Conservation (phyloP, 768 basidiomycete species). For the Boletus bicolor region DNA sequence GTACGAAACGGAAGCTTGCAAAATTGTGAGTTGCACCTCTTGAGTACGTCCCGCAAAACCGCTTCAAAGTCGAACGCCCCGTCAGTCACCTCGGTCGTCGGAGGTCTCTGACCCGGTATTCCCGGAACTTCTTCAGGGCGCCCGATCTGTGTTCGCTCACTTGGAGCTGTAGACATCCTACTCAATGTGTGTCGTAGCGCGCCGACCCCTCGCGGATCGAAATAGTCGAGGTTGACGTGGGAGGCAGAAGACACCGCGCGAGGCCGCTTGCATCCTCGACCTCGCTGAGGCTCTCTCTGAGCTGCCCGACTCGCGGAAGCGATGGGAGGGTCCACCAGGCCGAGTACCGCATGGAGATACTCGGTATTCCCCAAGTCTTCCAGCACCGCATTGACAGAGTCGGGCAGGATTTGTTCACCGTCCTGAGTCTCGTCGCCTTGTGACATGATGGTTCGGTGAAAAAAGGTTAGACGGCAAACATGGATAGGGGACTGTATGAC, state of each 20-base stretch:
- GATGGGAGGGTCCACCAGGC: slow-evolving; percentile 2
- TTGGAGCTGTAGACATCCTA: slow-evolving; percentile 13
- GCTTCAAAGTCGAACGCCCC: slow-evolving; percentile 34
- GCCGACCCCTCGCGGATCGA: slow-evolving; percentile 51
- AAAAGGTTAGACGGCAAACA: neutral
- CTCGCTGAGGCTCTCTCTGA: neutral
- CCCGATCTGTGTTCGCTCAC: neutral
- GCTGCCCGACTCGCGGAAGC: neutral
- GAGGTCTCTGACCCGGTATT: neutral
- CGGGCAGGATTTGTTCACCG: neutral
- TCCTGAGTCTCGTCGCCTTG: neutral
- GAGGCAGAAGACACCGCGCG: slow-evolving; percentile 18
- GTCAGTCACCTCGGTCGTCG: slow-evolving; percentile 2
- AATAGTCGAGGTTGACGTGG: slow-evolving; percentile 44
- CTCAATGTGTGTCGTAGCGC: slow-evolving; percentile 19
- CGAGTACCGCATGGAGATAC: slow-evolving; percentile 9
- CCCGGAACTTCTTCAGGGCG: neutral
- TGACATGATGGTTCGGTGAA: slow-evolving; percentile 9
- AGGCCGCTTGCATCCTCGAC: neutral
- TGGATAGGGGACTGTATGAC: slow-evolving; percentile 19
- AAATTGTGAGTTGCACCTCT: slow-evolving; percentile 11
- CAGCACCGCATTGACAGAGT: slow-evolving; percentile 4
- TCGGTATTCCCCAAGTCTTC: slow-evolving; percentile 13
- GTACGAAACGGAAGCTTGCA: neutral
- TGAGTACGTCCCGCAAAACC: slow-evolving; percentile 23